These are phyloP conservation scores for Leccinum fibrillosum DNA, from an alignment of 768 basidiomycete species.

Conservation along the genomic window DNA sequence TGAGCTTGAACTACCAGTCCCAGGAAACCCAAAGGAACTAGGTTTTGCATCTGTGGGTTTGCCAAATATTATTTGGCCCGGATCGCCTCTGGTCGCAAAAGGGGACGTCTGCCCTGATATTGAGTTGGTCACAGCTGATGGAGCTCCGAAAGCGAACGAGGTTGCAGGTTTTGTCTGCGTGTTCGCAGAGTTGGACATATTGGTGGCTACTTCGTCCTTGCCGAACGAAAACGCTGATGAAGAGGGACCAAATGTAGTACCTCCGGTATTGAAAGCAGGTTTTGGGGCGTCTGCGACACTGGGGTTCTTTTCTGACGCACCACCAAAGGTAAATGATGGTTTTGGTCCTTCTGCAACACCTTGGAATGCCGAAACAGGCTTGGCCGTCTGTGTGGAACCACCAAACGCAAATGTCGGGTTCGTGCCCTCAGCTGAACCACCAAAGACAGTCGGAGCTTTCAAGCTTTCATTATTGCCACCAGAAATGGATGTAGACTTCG, in stretches of 20 bases:
- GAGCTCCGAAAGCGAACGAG: constrained; percentile 18
- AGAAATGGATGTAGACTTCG: constrained; percentile 13
- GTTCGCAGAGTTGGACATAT: constrained; percentile 1
- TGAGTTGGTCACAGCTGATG: constrained; percentile 5
- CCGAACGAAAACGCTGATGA: constrained; percentile 14
- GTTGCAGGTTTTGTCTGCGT: constrained; percentile 30
- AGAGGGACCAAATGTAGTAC: constrained; percentile 6
- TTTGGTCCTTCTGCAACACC: constrained; percentile 2
- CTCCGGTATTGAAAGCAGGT: constrained; percentile 2
- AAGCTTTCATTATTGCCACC: constrained; percentile 4
- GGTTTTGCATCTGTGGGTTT: constrained; percentile 21
- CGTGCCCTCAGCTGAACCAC: constrained; percentile 3
- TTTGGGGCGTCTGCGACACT: constrained; percentile 1
- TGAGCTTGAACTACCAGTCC: constrained; percentile 14
- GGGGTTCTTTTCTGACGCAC: not conserved
- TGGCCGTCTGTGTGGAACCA: constrained; percentile 2
- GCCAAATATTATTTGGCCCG: constrained; percentile 9
- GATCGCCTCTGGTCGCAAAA: constrained; percentile 1
- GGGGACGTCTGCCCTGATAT: constrained; percentile 10
- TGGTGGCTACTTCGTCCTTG: constrained; percentile 12
- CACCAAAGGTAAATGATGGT: constrained; percentile 1
- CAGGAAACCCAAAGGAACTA: constrained; percentile 33
- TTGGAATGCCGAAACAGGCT: constrained; percentile 2
- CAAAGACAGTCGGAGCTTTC: constrained; percentile 3
- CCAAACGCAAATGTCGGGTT: constrained; percentile 11